Percentiles rank a stretch among this genome's conserved stretches.
phyloP scores from a whole-genome alignment of 371 early-diverging fungal genomes.

The Lichtheimia ramosa region DNA sequence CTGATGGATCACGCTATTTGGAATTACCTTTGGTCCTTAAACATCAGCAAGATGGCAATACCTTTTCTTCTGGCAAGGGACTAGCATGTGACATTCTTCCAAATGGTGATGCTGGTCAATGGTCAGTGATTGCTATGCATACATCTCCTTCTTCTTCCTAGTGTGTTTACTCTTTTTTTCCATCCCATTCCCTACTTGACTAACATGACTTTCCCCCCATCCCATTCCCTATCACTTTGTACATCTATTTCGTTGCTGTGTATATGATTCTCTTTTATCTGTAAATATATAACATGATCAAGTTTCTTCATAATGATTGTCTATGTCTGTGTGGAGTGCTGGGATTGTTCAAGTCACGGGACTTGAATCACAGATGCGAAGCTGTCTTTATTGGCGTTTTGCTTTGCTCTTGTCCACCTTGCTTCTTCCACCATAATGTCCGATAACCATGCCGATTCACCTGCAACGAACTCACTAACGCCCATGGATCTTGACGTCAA shows the following conservation, averaged over 20 bases:
- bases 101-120: slow-evolving; percentile 22
- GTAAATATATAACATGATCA: background rate
- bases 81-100: slow-evolving; percentile 26
- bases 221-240: background rate
- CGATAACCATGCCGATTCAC: slow-evolving; percentile 15
- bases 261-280: background rate
- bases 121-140: slow-evolving; percentile 14
- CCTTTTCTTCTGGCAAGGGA: slow-evolving; percentile 34
- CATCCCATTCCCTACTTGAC: slow-evolving; percentile 7
- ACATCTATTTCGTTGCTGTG: slow-evolving; percentile 1
- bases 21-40: slow-evolving; percentile 39
- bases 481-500: slow-evolving; percentile 26
- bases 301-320: no score
- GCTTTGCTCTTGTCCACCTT: no score
- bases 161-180: no score
- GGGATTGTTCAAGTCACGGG: no score
- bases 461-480: slow-evolving; percentile 17
- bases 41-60: slow-evolving; percentile 37
- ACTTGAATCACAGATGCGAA: no score
- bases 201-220: background rate
- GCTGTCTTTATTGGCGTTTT: no score
- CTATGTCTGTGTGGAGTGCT: no score
- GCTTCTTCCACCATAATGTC: background rate
- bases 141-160: slow-evolving; percentile 4
- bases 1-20: slow-evolving; percentile 32